Evolutionary conservation across 352 stramenopile genomes (phyloP).

Genomic region (Pythium aristosporum): DNA sequence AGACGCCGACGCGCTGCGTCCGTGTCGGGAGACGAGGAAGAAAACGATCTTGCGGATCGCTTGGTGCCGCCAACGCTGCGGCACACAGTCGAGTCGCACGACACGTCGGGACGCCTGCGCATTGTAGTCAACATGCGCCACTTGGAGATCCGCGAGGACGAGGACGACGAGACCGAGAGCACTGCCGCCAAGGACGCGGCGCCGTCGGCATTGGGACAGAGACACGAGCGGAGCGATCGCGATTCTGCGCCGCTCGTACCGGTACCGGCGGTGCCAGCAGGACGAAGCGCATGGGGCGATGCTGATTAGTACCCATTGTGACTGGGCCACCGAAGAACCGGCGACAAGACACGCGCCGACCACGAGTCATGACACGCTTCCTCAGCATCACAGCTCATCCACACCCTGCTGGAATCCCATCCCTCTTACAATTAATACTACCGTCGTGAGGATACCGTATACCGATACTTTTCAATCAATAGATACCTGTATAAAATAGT

Average conservation of each 20-base stretch:
- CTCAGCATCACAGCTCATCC: not conserved
- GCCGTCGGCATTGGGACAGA: conserved; percentile 1
- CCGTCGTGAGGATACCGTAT: not conserved
- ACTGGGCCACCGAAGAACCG: not conserved
- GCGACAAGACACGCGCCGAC: not conserved
- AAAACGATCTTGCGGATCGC: not conserved
- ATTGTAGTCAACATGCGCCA: conserved; percentile 30
- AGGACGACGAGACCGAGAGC: conserved; percentile 8
- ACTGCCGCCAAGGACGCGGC: not conserved
- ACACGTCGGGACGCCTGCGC: not conserved
- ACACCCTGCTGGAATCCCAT: not conserved
- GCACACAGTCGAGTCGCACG: conserved; percentile 3
- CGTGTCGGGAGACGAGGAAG: not conserved
- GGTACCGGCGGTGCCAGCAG: not conserved
- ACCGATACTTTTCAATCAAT: not conserved
- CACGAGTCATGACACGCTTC: not conserved
- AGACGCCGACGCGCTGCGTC: too few species aligned
- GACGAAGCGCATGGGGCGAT: conserved; percentile 10
- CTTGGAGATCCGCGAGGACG: conserved; percentile 13
- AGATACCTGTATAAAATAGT: not conserved
- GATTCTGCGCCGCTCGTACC: not conserved
- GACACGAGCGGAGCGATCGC: not conserved
- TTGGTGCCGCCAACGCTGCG: not conserved
- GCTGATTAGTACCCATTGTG: conserved; percentile 7
- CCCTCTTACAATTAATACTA: not conserved